phyloP scores from a whole-genome alignment of 192 early-diverging fungal genomes.

The Ambispora gerdemannii region DNA sequence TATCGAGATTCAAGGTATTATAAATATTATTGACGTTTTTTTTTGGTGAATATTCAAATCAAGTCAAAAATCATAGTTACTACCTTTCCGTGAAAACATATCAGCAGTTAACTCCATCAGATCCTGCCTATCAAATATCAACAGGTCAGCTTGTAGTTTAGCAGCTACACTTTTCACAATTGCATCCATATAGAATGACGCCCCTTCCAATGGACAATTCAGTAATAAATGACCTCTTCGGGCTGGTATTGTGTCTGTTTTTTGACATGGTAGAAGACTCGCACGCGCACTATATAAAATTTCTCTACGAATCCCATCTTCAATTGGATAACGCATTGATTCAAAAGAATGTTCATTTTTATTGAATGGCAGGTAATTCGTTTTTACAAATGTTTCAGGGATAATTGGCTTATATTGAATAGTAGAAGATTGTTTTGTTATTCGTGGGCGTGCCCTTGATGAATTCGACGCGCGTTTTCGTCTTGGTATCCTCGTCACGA shows the following conservation, averaged over 20 bases:
- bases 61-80: slow-evolving; percentile 17
- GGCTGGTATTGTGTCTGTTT: slow-evolving; percentile 6
- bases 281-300: slow-evolving; percentile 31
- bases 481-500: slow-evolving; percentile 12
- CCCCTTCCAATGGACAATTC: slow-evolving; percentile 29
- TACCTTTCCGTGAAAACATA: slow-evolving; percentile 37
- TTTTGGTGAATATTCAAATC: slow-evolving; percentile 16
- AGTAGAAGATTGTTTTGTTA: background rate
- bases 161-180: slow-evolving; percentile 28
- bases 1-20: background rate
- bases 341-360: slow-evolving; percentile 22
- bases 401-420: slow-evolving; percentile 28
- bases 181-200: slow-evolving; percentile 23
- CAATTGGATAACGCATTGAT: slow-evolving; percentile 10
- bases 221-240: slow-evolving; percentile 26
- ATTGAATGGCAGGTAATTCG: slow-evolving; percentile 22
- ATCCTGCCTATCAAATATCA: slow-evolving; percentile 60
- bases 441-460: slow-evolving; percentile 9
- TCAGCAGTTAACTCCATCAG: slow-evolving; percentile 51
- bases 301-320: slow-evolving; percentile 26
- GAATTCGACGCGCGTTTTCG: background rate
- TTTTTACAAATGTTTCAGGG: slow-evolving; percentile 22
- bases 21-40: slow-evolving; percentile 27
- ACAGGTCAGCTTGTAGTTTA: slow-evolving; percentile 48
- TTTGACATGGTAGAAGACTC: slow-evolving; percentile 15